Conservation (phyloP, 495 filamentous ascomycete genomes). For the Aspergillus cavernicola region DNA sequence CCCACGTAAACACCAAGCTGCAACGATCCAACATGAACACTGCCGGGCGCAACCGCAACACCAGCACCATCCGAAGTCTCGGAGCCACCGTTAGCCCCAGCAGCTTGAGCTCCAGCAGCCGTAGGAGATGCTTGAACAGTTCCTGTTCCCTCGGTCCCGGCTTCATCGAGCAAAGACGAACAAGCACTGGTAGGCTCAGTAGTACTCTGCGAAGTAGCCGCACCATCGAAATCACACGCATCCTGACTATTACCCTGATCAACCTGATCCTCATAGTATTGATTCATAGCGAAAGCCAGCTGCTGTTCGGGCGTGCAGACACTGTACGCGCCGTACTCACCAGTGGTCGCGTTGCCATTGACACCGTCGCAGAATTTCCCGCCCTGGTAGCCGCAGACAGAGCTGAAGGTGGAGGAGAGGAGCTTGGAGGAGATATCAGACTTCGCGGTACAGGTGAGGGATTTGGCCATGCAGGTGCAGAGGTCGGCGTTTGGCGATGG, state of each 20-base stretch:
- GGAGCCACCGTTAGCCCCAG: conserved; percentile 4
- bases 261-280: conserved; percentile 67
- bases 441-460: conserved; percentile 62
- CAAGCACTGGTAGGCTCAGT: conserved; percentile 48
- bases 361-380: conserved; percentile 66
- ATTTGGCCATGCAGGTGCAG: conserved; percentile 76
- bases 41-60: conserved; percentile 15
- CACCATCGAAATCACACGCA: conserved; percentile 78
- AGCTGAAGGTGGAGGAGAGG: conserved; percentile 65
- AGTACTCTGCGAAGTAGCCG: conserved; percentile 51
- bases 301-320: conserved; percentile 76
- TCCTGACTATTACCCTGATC: conserved; percentile 35
- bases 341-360: conserved; percentile 60
- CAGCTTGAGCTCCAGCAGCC: conserved; percentile 26
- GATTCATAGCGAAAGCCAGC: conserved; percentile 74
- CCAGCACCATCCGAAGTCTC: conserved; percentile 8
- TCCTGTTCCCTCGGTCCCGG: conserved; percentile 59
- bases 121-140: conserved; percentile 53
- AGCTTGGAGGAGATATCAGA: conserved; percentile 44
- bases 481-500: conserved; percentile 76
- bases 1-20: conserved; percentile 62
- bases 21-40: conserved; percentile 56
- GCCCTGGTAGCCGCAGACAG: conserved; percentile 58
- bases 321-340: conserved; percentile 78
- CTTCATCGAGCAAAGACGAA: conserved; percentile 51